Conservation (phyloP, 2,329 filamentous ascomycete genomes). For the Alternaria atra region DNA sequence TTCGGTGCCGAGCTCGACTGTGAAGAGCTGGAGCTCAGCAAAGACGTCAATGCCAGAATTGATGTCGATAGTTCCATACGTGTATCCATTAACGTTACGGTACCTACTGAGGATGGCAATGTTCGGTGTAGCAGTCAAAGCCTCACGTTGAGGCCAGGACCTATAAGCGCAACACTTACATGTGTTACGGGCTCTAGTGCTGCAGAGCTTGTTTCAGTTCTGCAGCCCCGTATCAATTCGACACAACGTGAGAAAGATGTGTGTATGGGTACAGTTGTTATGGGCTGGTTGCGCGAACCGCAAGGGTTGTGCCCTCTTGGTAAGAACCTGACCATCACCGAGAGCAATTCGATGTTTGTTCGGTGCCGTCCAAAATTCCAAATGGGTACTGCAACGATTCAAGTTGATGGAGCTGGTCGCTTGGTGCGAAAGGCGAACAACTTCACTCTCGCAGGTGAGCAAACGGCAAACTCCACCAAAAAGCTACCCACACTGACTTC, state of each 20-base stretch:
- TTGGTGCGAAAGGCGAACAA: too few species aligned
- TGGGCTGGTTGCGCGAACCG: conserved; percentile 40
- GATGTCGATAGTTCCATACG: too few species aligned
- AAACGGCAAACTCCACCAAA: too few species aligned
- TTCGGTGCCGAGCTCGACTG: conserved; percentile 34
- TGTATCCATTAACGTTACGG: too few species aligned
- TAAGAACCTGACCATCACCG: conserved; percentile 9
- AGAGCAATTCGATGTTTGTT: background rate
- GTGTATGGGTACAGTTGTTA: conserved; percentile 33
- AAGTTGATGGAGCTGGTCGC: background rate
- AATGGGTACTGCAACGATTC: background rate
- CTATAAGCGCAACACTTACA: too few species aligned
- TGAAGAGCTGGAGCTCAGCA: too few species aligned
- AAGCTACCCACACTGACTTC: too few species aligned
- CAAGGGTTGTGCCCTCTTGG: conserved; percentile 1
- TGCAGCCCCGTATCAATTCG: conserved; percentile 23
- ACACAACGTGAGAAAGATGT: conserved; percentile 24
- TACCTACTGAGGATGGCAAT: too few species aligned
- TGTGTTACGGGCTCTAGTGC: conserved; percentile 17
- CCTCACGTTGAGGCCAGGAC: background rate
- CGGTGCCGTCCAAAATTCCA: background rate
- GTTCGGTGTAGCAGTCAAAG: background rate
- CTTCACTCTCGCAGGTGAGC: too few species aligned
- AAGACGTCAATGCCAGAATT: too few species aligned
- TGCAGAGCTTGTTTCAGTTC: conserved; percentile 20